Percentiles rank a stretch among this genome's conserved stretches.
Evolutionary conservation across 2,329 filamentous ascomycete species (phyloP).

Genomic region (Talaromyces piceae): DNA sequence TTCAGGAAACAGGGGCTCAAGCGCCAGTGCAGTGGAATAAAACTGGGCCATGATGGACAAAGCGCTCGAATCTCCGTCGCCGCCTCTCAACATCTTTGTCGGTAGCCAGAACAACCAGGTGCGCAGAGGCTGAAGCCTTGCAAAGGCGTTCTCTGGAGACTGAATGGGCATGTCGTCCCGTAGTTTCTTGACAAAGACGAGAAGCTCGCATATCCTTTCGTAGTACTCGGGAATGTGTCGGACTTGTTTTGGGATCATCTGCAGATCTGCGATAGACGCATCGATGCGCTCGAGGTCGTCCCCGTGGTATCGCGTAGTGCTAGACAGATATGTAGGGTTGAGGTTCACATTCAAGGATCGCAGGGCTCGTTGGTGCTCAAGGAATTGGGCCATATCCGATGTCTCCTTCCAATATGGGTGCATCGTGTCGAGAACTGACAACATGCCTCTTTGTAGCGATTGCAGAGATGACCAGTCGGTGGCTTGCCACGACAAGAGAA

Average conservation of each 20-base stretch:
- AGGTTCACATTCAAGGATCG: slow-evolving; percentile 27
- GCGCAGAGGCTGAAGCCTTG: slow-evolving; percentile 76
- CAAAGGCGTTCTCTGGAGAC: slow-evolving; percentile 76
- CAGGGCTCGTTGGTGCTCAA: slow-evolving; percentile 35
- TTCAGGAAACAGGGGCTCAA: slow-evolving; percentile 88
- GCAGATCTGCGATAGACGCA: slow-evolving; percentile 57
- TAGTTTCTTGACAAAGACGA: slow-evolving; percentile 64
- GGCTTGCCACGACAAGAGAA: slow-evolving; percentile 91
- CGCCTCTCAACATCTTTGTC: slow-evolving; percentile 70
- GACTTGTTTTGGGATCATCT: slow-evolving; percentile 52
- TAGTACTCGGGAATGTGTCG: slow-evolving; percentile 63
- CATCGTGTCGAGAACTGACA: slow-evolving; percentile 88
- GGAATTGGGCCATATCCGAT: slow-evolving; percentile 52
- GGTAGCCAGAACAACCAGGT: slow-evolving; percentile 97
- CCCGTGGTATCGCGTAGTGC: slow-evolving; percentile 35
- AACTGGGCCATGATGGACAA: slow-evolving; percentile 83
- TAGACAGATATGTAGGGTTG: slow-evolving; percentile 23
- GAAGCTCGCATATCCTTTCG: slow-evolving; percentile 60
- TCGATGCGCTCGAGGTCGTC: slow-evolving; percentile 65
- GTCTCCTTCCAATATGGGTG: slow-evolving; percentile 76
- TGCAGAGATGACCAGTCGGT: slow-evolving; percentile 76
- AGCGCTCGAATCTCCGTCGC: slow-evolving; percentile 66
- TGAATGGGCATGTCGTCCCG: slow-evolving; percentile 63
- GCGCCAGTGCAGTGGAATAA: slow-evolving; percentile 77
- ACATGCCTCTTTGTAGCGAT: slow-evolving; percentile 84